Evolutionary conservation across 352 stramenopile genomes (phyloP).

Genomic region (Phytophthora syringae): DNA sequence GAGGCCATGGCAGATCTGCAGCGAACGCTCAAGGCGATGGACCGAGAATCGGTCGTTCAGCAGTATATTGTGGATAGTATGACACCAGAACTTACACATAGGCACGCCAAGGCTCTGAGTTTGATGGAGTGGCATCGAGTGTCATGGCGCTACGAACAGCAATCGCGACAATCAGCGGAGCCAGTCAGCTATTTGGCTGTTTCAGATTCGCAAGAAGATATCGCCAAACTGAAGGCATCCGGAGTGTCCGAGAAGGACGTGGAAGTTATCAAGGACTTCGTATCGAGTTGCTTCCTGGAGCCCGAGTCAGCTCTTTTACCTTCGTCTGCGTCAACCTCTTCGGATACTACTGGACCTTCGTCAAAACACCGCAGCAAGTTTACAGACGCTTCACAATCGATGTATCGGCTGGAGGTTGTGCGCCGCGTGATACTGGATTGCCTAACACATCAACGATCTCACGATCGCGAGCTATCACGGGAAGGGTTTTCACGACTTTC

Average conservation of each 20-base stretch:
- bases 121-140: conserved; percentile 83
- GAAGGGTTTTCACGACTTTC: conserved; percentile 65
- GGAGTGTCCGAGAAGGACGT: conserved; percentile 75
- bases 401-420: conserved; percentile 80
- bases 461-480: conserved; percentile 59
- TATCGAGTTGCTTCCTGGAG: conserved; percentile 83
- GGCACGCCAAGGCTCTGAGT: conserved; percentile 76
- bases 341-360: conserved; percentile 19
- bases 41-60: conserved; percentile 86
- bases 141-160: conserved; percentile 68
- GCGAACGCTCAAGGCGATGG: conserved; percentile 71
- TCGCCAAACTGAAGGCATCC: conserved; percentile 56
- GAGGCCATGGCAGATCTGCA: conserved; percentile 74
- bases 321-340: conserved; percentile 15
- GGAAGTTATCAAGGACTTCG: conserved; percentile 88
- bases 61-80: conserved; percentile 88
- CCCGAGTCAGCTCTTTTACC: conserved; percentile 55
- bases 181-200: conserved; percentile 59
- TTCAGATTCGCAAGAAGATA: conserved; percentile 43
- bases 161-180: conserved; percentile 41
- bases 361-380: conserved; percentile 74
- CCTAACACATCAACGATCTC: conserved; percentile 72
- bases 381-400: conserved; percentile 55
- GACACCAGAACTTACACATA: conserved; percentile 81
- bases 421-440: conserved; percentile 69